These are phyloP conservation scores for Aspergillus nidulans DNA, from an alignment of 495 filamentous ascomycete genomes.

Conservation along the genomic window DNA sequence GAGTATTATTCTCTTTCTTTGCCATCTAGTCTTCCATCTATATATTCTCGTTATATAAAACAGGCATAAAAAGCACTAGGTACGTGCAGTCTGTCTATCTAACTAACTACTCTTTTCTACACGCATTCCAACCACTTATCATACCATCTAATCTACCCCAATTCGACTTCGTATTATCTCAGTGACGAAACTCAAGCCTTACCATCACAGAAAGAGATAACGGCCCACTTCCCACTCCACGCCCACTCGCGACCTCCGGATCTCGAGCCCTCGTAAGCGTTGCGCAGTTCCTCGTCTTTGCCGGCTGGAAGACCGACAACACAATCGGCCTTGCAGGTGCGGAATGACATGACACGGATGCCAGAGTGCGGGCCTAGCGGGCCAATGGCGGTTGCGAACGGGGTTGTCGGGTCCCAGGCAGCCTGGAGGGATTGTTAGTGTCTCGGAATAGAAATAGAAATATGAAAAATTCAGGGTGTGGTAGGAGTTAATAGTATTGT, in stretches of 20 bases:
- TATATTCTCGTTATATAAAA: not conserved
- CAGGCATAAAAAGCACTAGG: not conserved
- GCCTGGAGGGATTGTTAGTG: conserved; percentile 45
- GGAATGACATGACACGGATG: conserved; percentile 74
- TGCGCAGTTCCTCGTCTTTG: conserved; percentile 71
- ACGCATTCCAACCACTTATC: not conserved
- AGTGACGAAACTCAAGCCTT: conserved; percentile 34
- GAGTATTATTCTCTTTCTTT: not conserved
- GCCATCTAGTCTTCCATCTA: not conserved
- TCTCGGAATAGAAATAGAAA: not conserved
- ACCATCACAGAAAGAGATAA: conserved; percentile 81
- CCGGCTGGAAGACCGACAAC: conserved; percentile 84
- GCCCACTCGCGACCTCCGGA: conserved; percentile 83
- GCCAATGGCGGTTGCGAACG: conserved; percentile 81
- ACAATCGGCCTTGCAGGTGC: conserved; percentile 94
- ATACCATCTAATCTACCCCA: not conserved
- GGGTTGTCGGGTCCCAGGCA: conserved; percentile 82
- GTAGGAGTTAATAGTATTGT: too few species aligned
- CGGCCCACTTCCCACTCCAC: conserved; percentile 96
- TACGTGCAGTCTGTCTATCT: not conserved
- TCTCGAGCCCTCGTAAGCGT: conserved; percentile 61
- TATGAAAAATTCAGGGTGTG: not conserved
- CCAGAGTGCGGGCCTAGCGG: conserved; percentile 76
- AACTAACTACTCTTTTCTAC: not conserved
- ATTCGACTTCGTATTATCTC: not conserved